Percentiles rank a stretch among this genome's conserved stretches.
These are phyloP conservation scores for Zymoseptoria brevis DNA, from an alignment of 2,329 filamentous ascomycete genomes.

Conservation along the genomic window DNA sequence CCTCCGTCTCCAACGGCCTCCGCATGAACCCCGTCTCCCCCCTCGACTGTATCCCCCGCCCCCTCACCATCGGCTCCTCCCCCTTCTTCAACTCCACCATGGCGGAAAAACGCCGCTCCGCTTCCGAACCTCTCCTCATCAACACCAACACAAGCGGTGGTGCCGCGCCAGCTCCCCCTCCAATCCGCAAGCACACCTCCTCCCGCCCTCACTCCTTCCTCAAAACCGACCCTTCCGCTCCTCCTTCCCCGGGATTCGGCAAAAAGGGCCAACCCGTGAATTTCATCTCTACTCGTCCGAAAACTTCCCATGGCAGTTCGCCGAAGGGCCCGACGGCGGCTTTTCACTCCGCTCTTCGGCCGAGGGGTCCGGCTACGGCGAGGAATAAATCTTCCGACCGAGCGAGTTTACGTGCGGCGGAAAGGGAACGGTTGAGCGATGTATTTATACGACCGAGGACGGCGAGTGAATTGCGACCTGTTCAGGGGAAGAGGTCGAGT, in stretches of 20 bases:
- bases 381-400: background rate
- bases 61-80: background rate
- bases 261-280: too few relatives aligned
- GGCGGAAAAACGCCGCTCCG: background rate
- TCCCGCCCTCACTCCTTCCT: conserved; percentile 8
- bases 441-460: background rate
- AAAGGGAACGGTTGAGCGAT: background rate
- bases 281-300: background rate
- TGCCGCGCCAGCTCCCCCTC: background rate
- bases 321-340: background rate
- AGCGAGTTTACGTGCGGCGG: background rate
- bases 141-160: background rate
- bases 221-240: conserved; percentile 8
- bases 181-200: background rate
- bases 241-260: too few relatives aligned
- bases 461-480: background rate
- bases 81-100: background rate
- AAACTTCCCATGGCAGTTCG: background rate
- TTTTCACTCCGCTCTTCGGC: background rate
- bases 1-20: conserved; percentile 21
- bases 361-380: too few relatives aligned
- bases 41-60: conserved; percentile 6
- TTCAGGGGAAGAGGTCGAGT: background rate
- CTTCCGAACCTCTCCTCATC: background rate
- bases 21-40: conserved; percentile 27